These are phyloP conservation scores for Lycium barbarum DNA, from an alignment of 257 asterid species.

Conservation along the genomic window DNA sequence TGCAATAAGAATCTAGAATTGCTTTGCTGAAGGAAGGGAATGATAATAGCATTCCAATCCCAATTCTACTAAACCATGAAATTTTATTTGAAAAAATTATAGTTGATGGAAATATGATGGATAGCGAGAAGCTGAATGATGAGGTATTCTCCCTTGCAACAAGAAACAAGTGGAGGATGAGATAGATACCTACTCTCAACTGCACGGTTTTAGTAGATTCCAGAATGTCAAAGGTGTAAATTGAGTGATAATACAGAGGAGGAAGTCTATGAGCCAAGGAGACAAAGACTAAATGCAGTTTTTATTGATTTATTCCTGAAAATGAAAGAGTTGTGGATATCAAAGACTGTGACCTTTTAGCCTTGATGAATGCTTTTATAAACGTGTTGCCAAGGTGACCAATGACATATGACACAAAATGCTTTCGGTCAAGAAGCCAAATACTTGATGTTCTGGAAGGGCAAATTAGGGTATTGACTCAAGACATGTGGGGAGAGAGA, in stretches of 20 bases:
- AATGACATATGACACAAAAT: neutral
- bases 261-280: slow-evolving; percentile 21
- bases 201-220: neutral
- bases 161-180: slow-evolving; percentile 1
- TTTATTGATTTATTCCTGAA: slow-evolving; percentile 15
- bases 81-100: neutral
- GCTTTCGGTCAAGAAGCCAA: neutral
- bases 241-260: neutral
- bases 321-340: neutral
- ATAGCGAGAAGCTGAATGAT: neutral
- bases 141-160: slow-evolving; percentile 15
- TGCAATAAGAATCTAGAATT: too few species aligned
- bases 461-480: slow-evolving; percentile 17
- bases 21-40: too few species aligned
- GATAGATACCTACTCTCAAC: slow-evolving; percentile 9
- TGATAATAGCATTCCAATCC: too few species aligned
- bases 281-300: neutral
- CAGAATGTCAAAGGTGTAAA: slow-evolving; percentile 4
- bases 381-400: neutral
- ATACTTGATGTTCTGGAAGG: neutral
- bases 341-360: neutral
- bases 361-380: neutral
- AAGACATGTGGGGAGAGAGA: neutral
- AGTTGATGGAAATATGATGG: neutral
- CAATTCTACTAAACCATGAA: too few species aligned